phyloP scores from a whole-genome alignment of 345 rosid species.

The Aegle marmelos region DNA sequence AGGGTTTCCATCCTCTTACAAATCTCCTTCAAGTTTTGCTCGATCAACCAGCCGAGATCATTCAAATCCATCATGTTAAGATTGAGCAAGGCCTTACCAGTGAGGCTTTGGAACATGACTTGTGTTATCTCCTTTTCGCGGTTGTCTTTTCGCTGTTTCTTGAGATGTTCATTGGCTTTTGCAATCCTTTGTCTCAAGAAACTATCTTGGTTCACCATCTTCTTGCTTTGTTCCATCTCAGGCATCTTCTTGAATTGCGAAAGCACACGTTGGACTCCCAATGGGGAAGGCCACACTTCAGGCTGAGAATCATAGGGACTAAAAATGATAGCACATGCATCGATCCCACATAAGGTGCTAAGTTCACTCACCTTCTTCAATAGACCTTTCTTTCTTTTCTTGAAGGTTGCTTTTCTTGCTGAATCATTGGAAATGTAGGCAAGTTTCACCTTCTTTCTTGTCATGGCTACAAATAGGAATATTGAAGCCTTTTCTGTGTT shows the following conservation, averaged over 20 bases:
- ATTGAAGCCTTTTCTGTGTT: neutral
- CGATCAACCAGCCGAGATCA: slow-evolving; percentile 35
- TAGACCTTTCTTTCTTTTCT: slow-evolving; percentile 60
- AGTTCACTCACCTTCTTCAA: slow-evolving; percentile 64
- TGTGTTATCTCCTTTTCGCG: slow-evolving; percentile 35
- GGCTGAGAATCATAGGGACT: slow-evolving; percentile 34
- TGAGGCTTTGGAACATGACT: slow-evolving; percentile 29
- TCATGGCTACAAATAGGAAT: slow-evolving; percentile 29
- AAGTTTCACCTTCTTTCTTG: slow-evolving; percentile 59
- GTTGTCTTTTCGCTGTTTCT: slow-evolving; percentile 38
- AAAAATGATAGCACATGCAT: slow-evolving; percentile 43
- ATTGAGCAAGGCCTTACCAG: slow-evolving; percentile 5
- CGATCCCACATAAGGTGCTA: slow-evolving; percentile 55
- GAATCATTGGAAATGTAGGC: slow-evolving; percentile 43
- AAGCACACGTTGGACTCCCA: slow-evolving; percentile 29
- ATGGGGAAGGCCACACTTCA: slow-evolving; percentile 49
- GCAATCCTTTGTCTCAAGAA: slow-evolving; percentile 37
- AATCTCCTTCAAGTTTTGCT: slow-evolving; percentile 27
- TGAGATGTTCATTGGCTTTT: slow-evolving; percentile 32
- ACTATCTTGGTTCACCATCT: slow-evolving; percentile 44
- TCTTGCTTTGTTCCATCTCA: slow-evolving; percentile 43
- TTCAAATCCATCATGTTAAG: slow-evolving; percentile 36
- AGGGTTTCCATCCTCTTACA: neutral
- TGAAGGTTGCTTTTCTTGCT: slow-evolving; percentile 53
- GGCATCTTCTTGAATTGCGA: slow-evolving; percentile 35